phyloP scores from a whole-genome alignment of 106 monocot species.

The Phalaenopsis aphrodite region DNA sequence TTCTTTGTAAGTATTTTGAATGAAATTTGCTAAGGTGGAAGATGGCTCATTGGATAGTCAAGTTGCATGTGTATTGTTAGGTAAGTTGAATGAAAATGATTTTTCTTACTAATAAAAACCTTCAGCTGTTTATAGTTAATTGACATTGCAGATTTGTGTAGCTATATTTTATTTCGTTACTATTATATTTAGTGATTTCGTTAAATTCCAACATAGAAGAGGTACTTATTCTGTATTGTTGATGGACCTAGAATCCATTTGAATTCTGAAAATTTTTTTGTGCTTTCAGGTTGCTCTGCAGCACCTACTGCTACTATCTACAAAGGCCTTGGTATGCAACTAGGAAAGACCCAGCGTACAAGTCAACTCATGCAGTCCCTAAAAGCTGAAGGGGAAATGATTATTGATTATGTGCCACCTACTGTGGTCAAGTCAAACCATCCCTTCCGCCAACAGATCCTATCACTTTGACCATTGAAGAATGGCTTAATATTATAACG shows the following conservation, averaged over 20 bases:
- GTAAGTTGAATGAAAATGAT: too few species aligned
- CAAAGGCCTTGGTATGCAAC: conserved; percentile 91
- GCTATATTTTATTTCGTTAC: neutral
- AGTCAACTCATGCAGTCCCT: conserved; percentile 90
- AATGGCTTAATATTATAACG: conserved; percentile 63
- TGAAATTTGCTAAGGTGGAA: too few species aligned
- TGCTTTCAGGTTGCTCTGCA: conserved; percentile 51
- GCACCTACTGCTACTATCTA: conserved; percentile 73
- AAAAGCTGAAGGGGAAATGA: conserved; percentile 98
- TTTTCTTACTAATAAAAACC: too few species aligned
- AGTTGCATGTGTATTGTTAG: too few species aligned
- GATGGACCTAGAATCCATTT: neutral
- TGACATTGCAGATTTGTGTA: too few species aligned
- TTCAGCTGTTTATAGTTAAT: too few species aligned
- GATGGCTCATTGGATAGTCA: too few species aligned
- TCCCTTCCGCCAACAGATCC: conserved; percentile 75
- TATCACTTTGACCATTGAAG: conserved; percentile 82
- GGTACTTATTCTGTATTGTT: neutral
- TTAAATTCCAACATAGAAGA: neutral
- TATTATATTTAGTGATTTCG: neutral
- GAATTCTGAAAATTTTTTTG: neutral
- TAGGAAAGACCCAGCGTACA: conserved; percentile 77
- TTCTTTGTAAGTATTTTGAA: too few species aligned
- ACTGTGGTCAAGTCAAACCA: conserved; percentile 33
- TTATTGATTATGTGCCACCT: conserved; percentile 78